These are phyloP conservation scores for Neophaeococcomyces mojaviensis DNA, from an alignment of 2,329 filamentous ascomycete species.

Conservation along the genomic window DNA sequence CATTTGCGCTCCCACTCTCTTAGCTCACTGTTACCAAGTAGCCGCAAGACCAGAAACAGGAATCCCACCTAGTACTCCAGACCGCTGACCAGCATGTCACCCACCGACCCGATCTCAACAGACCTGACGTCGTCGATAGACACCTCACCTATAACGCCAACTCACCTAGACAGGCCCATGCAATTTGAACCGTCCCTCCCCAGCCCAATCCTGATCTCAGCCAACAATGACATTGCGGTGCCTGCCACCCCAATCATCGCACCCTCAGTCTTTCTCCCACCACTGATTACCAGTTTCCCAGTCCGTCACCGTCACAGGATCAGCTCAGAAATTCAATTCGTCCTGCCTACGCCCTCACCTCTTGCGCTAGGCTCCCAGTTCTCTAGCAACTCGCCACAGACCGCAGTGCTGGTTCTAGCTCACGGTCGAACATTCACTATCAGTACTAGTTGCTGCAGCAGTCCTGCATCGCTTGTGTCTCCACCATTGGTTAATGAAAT, in stretches of 20 bases:
- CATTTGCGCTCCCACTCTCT: too few relatives aligned
- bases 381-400: too few relatives aligned
- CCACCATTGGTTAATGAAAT: too few relatives aligned
- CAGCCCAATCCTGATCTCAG: too few relatives aligned
- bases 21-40: too few relatives aligned
- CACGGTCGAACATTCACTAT: too few relatives aligned
- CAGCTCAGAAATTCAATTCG: not conserved
- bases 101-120: constrained; percentile 4
- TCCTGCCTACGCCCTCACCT: constrained; percentile 4
- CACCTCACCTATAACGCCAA: constrained; percentile 3
- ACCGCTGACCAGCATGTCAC: constrained; percentile 1
- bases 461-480: too few relatives aligned
- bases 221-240: too few relatives aligned
- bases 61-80: not conserved
- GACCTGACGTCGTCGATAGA: constrained; percentile 4
- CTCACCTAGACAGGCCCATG: not conserved
- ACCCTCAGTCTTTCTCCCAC: not conserved
- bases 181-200: not conserved
- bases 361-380: not conserved
- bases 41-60: not conserved
- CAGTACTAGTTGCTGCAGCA: too few relatives aligned
- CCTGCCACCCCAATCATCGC: not conserved
- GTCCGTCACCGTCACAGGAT: not conserved
- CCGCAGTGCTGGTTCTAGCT: too few relatives aligned
- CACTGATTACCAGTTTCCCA: constrained; percentile 1